phyloP scores from a whole-genome alignment of 257 asterid species.

The Solanum habrochaites region DNA sequence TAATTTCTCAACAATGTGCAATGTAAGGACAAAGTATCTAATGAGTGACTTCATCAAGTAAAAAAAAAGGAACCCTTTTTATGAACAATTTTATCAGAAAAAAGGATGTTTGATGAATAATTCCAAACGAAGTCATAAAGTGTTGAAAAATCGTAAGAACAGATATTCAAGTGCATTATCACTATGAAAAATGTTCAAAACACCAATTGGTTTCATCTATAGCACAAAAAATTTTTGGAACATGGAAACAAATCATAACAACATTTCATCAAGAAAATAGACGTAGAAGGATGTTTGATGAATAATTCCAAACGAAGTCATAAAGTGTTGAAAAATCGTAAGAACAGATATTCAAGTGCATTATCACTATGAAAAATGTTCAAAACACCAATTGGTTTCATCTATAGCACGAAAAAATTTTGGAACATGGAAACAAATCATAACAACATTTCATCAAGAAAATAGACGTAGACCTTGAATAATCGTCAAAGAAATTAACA shows the following conservation, averaged over 20 bases:
- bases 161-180: neutral
- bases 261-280: neutral
- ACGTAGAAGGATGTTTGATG: neutral
- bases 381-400: neutral
- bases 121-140: neutral
- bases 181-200: neutral
- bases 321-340: neutral
- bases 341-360: neutral
- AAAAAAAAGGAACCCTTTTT: neutral
- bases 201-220: neutral
- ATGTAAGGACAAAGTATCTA: neutral
- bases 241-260: neutral
- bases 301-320: neutral
- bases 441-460: neutral
- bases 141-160: neutral
- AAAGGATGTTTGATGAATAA: neutral
- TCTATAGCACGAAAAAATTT: neutral
- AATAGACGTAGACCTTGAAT: neutral
- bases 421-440: neutral
- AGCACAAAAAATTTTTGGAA: neutral
- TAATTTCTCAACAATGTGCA: neutral
- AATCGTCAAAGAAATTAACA: neutral
- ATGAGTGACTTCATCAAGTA: neutral
- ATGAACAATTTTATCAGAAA: neutral
- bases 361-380: neutral